phyloP scores from a whole-genome alignment of 164 flowering plant species.

The Magnolia kwangsiensis region DNA sequence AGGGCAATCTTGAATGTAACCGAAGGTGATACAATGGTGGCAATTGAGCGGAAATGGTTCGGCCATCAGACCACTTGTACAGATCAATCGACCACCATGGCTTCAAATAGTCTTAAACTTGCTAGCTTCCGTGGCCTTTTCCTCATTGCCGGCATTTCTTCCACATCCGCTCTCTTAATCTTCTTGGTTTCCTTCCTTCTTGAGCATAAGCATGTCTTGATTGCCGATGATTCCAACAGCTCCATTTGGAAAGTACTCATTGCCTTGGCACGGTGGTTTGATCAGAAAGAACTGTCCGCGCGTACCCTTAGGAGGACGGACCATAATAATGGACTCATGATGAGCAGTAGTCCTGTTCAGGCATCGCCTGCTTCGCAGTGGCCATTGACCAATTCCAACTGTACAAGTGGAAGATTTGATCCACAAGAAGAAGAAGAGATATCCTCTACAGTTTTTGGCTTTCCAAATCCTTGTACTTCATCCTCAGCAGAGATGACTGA shows the following conservation, averaged over 20 bases:
- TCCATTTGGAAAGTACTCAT: conserved; percentile 4
- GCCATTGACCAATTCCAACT: neutral
- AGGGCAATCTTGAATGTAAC: conserved; percentile 33
- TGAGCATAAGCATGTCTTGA: conserved; percentile 1
- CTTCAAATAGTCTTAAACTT: conserved; percentile 5
- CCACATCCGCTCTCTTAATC: conserved; percentile 1
- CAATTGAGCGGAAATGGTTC: conserved; percentile 15
- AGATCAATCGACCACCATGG: neutral
- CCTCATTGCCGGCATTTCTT: conserved; percentile 6
- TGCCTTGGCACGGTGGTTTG: neutral
- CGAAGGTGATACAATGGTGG: conserved; percentile 22
- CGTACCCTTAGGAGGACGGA: conserved; percentile 18
- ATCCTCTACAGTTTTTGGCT: neutral
- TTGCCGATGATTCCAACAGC: neutral
- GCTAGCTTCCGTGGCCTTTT: conserved; percentile 11
- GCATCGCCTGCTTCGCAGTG: neutral
- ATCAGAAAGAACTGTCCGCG: conserved; percentile 1
- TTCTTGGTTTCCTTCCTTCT: neutral
- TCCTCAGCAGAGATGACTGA: no score
- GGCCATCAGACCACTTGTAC: neutral
- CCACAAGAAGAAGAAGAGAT: neutral
- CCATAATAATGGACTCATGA: no score
- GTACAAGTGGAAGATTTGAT: neutral
- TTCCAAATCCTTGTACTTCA: neutral
- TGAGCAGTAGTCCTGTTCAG: neutral